Percentiles rank a stretch among this genome's conserved stretches.
Conservation (phyloP, 106 monocot genomes). For the Hemerocallis citrina region DNA sequence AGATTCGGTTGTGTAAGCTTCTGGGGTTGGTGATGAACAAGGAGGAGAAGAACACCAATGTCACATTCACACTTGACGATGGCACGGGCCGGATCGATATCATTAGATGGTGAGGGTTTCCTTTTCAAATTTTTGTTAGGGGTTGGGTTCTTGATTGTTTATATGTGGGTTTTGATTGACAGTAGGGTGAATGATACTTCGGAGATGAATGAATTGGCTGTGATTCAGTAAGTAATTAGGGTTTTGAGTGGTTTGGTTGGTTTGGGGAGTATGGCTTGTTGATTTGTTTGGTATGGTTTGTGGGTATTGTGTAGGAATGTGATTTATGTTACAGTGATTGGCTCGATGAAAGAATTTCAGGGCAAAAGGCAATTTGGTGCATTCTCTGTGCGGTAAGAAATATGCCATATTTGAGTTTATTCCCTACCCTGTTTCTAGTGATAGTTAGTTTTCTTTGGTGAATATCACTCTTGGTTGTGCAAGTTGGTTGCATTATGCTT, state of each 20-base stretch:
- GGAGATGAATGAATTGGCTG: slow-evolving; percentile 29
- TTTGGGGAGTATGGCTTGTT: neutral
- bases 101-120: slow-evolving; percentile 61
- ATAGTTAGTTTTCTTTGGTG: too few species aligned
- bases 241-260: neutral
- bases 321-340: slow-evolving; percentile 47
- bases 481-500: too few species aligned
- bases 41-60: slow-evolving; percentile 73
- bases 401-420: neutral
- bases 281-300: too few species aligned
- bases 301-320: slow-evolving; percentile 33
- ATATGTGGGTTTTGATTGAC: slow-evolving; percentile 3
- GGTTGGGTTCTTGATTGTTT: neutral
- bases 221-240: slow-evolving; percentile 18
- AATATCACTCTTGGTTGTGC: too few species aligned
- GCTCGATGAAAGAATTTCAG: slow-evolving; percentile 53
- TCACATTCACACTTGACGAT: slow-evolving; percentile 78
- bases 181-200: slow-evolving; percentile 24
- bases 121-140: neutral
- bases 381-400: slow-evolving; percentile 50
- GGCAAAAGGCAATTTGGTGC: slow-evolving; percentile 46
- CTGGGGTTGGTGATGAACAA: slow-evolving; percentile 70
- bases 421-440: too few species aligned
- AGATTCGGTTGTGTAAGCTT: slow-evolving; percentile 21
- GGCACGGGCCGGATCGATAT: slow-evolving; percentile 78